Evolutionary conservation across 331 rosid species (phyloP).

Genomic region (Rosa hybrid): DNA sequence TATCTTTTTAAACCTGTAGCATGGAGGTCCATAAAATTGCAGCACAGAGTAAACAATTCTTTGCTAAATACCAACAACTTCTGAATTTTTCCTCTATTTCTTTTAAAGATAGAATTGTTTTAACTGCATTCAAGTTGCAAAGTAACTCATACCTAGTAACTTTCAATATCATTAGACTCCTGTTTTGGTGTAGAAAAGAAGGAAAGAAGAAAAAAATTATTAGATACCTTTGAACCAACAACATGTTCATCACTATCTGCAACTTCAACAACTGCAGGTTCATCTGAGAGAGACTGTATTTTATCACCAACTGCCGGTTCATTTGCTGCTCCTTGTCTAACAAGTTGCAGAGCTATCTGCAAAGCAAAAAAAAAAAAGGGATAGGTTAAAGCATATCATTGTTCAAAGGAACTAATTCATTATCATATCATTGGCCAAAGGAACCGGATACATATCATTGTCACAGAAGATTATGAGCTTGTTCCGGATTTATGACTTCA

Average conservation of each 20-base stretch:
- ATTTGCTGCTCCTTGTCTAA: conserved; percentile 62
- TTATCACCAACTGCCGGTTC: conserved; percentile 35
- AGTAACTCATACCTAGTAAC: not conserved
- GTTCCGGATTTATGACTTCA: not conserved
- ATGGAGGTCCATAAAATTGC: not conserved
- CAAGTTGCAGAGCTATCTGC: conserved; percentile 92
- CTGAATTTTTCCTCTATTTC: not conserved
- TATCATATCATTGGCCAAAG: not conserved
- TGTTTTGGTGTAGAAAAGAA: not conserved
- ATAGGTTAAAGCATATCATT: conserved; percentile 22
- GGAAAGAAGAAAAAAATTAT: not conserved
- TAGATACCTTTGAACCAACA: conserved; percentile 6
- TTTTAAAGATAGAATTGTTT: not conserved
- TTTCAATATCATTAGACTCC: not conserved
- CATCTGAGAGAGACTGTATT: not conserved
- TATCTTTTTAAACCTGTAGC: not conserved
- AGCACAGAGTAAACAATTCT: not conserved
- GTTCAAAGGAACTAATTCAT: not conserved
- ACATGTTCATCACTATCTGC: not conserved
- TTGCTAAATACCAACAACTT: not conserved
- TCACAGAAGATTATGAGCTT: not conserved
- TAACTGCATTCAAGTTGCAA: not conserved
- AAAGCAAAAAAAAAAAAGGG: conserved; percentile 23
- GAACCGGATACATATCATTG: conserved; percentile 13
- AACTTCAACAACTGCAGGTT: conserved; percentile 1